phyloP scores from a whole-genome alignment of 345 rosid genomes.

The Lepidium sativum region DNA sequence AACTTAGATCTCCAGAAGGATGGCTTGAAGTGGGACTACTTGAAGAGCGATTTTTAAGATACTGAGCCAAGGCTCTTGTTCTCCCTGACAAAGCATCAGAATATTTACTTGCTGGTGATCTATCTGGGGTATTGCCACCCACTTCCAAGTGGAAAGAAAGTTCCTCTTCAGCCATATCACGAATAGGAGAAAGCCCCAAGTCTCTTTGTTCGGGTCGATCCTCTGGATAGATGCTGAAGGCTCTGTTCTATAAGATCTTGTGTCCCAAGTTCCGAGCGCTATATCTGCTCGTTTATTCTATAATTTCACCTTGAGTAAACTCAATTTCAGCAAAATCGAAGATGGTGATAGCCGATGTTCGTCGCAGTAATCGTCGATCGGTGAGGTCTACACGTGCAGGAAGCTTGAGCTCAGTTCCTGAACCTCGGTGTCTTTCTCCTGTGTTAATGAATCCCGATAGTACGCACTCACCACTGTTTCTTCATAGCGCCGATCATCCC shows the following conservation, averaged over 20 bases:
- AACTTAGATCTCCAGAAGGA: slow-evolving; percentile 37
- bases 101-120: slow-evolving; percentile 40
- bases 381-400: too few species aligned
- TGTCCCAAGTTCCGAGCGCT: slow-evolving; percentile 29
- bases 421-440: too few species aligned
- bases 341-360: too few species aligned
- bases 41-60: slow-evolving; percentile 44
- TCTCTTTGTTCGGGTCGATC: slow-evolving; percentile 21
- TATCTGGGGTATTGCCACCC: slow-evolving; percentile 37
- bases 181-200: slow-evolving; percentile 47
- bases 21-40: slow-evolving; percentile 24
- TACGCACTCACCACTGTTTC: too few species aligned
- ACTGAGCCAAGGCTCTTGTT: slow-evolving; percentile 73
- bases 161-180: slow-evolving; percentile 44
- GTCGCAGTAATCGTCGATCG: too few species aligned
- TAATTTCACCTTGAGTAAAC: too few species aligned
- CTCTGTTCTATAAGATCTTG: slow-evolving; percentile 33
- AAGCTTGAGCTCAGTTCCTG: too few species aligned
- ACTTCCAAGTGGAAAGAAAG: slow-evolving; percentile 61
- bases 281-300: too few species aligned
- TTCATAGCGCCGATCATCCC: too few species aligned
- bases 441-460: too few species aligned
- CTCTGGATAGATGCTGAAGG: slow-evolving; percentile 36
- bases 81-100: slow-evolving; percentile 46
- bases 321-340: too few species aligned